Evolutionary conservation across 805 yeast genomes (phyloP).

Genomic region (Brettanomyces sp.): DNA sequence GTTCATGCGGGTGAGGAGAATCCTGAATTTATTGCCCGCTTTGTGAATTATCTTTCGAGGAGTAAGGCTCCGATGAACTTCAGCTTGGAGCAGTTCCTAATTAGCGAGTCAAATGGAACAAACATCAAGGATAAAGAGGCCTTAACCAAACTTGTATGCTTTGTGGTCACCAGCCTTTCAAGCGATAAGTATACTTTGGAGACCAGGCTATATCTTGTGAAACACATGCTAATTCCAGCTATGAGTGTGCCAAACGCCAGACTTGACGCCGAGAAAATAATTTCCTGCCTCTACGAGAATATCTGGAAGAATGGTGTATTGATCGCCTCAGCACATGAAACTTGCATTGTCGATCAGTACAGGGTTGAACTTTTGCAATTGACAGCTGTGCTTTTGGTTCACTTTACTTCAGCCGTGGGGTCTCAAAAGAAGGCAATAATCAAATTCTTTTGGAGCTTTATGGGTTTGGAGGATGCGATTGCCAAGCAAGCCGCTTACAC

Average conservation of each 20-base stretch:
- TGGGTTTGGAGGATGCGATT: constrained; percentile 79
- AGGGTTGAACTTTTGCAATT: constrained; percentile 73
- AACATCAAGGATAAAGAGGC: too few relatives aligned
- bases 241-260: too few relatives aligned
- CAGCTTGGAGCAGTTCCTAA: constrained; percentile 48
- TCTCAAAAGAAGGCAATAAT: constrained; percentile 75
- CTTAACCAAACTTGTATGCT: constrained; percentile 31
- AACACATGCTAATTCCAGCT: constrained; percentile 55
- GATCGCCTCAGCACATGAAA: constrained; percentile 38
- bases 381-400: constrained; percentile 66
- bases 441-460: constrained; percentile 89
- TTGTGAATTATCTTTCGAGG: constrained; percentile 34
- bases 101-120: constrained; percentile 10
- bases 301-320: constrained; percentile 68
- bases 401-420: constrained; percentile 49
- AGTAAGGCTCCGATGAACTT: constrained; percentile 38
- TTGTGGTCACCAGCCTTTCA: constrained; percentile 41
- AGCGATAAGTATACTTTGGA: constrained; percentile 34
- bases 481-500: constrained; percentile 91
- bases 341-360: constrained; percentile 66
- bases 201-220: constrained; percentile 54
- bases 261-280: too few relatives aligned
- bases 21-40: constrained; percentile 26
- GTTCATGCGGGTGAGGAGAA: constrained; percentile 7
- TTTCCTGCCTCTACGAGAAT: constrained; percentile 8